phyloP scores from a whole-genome alignment of 2,329 filamentous ascomycete species.

The Lasiodiplodia gonubiensis region DNA sequence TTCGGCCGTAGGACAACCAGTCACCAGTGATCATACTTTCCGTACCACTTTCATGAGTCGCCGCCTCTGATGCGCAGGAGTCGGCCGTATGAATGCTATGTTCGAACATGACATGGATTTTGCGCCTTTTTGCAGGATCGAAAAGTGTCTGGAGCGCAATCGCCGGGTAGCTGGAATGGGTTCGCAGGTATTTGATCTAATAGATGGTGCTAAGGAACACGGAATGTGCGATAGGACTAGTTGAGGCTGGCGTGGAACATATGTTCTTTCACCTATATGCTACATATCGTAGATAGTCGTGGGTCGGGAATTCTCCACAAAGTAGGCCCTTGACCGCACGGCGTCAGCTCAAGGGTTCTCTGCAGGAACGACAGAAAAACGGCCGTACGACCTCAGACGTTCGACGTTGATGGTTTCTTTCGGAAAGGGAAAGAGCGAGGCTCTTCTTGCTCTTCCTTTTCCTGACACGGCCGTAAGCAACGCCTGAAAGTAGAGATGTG shows the following conservation, averaged over 20 bases:
- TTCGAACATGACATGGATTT: neutral
- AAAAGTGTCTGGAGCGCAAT: neutral
- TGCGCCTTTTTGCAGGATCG: neutral
- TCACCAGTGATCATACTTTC: neutral
- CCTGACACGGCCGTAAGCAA: neutral
- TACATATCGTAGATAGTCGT: no score
- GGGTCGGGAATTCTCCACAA: no score
- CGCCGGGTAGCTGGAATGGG: no score
- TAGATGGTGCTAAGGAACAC: no score
- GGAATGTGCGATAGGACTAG: no score
- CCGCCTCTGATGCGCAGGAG: neutral
- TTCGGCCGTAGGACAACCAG: neutral
- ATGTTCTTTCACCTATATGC: no score
- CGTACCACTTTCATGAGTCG: neutral
- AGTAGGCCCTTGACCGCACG: no score
- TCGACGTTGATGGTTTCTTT: neutral
- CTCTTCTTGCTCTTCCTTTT: neutral
- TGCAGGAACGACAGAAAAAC: neutral
- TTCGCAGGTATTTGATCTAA: no score
- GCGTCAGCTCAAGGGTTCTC: no score
- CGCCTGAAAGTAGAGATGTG: neutral
- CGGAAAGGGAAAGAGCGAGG: neutral
- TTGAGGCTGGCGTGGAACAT: no score
- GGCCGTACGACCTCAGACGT: constrained; percentile 4
- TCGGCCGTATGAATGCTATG: constrained; percentile 1